Evolutionary conservation across 2,329 filamentous ascomycete species (phyloP).

Genomic region (Nemania sp.): DNA sequence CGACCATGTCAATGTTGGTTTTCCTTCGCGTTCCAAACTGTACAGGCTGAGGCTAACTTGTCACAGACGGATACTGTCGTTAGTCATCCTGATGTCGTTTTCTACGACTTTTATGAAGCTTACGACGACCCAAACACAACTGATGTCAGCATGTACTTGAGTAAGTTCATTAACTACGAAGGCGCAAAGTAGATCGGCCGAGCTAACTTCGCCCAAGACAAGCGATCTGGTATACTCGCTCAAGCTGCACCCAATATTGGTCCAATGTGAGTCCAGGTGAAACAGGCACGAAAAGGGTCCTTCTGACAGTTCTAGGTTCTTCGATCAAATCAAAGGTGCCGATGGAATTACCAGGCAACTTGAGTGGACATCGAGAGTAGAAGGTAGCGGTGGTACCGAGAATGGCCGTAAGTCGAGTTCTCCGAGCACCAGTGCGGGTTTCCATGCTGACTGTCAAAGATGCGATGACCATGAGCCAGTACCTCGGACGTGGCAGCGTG

Average conservation of each 20-base stretch:
- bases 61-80: conserved; percentile 52
- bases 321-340: conserved; percentile 59
- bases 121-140: conserved; percentile 53
- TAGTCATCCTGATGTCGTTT: conserved; percentile 50
- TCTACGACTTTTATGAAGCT: conserved; percentile 69
- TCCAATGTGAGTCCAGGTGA: conserved; percentile 49
- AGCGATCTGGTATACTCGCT: conserved; percentile 62
- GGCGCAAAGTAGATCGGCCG: not conserved
- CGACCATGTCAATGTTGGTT: conserved; percentile 55
- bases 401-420: conserved; percentile 42
- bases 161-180: conserved; percentile 32
- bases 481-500: conserved; percentile 67
- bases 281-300: not conserved
- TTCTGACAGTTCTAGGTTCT: conserved; percentile 45
- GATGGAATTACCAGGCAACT: conserved; percentile 67
- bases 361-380: conserved; percentile 69
- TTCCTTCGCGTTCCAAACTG: not conserved
- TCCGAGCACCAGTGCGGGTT: not conserved
- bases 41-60: not conserved
- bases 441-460: conserved; percentile 38
- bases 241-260: conserved; percentile 70
- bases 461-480: conserved; percentile 60
- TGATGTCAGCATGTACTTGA: conserved; percentile 52
- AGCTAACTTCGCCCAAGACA: conserved; percentile 33
- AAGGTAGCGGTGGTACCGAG: conserved; percentile 52